These are phyloP conservation scores for Candida arabinofermentans DNA, from an alignment of 805 yeast species.

Conservation along the genomic window DNA sequence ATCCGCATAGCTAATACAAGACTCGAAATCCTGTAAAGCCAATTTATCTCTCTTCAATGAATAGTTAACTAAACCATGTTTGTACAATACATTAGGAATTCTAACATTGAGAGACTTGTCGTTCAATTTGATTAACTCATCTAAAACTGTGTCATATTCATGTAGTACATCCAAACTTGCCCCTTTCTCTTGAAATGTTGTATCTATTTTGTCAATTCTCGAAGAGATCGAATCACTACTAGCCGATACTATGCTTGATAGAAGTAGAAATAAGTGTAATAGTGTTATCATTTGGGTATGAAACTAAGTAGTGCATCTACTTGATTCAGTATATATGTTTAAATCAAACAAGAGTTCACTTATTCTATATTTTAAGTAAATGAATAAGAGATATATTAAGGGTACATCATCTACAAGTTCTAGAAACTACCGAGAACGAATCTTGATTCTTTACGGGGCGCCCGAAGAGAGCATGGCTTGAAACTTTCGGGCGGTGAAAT, in stretches of 20 bases:
- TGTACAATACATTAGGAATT: constrained; percentile 48
- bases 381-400: too few relatives aligned
- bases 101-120: constrained; percentile 4
- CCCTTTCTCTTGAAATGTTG: constrained; percentile 21
- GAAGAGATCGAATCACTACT: not conserved
- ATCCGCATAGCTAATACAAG: constrained; percentile 35
- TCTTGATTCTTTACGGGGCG: too few relatives aligned
- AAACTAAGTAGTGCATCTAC: too few relatives aligned
- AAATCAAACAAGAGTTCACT: too few relatives aligned
- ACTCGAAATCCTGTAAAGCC: constrained; percentile 51
- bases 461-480: too few relatives aligned
- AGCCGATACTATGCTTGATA: not conserved
- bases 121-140: constrained; percentile 13
- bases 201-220: constrained; percentile 11
- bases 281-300: not conserved
- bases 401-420: too few relatives aligned
- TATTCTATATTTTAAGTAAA: too few relatives aligned
- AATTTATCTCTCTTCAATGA: constrained; percentile 49
- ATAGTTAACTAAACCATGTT: constrained; percentile 58
- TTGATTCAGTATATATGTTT: too few relatives aligned
- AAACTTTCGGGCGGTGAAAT: too few relatives aligned
- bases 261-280: not conserved
- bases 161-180: constrained; percentile 28
- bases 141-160: constrained; percentile 26
- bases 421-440: too few relatives aligned